Conservation (phyloP, 176 grass and related monocot species). For the Carex parvula region DNA sequence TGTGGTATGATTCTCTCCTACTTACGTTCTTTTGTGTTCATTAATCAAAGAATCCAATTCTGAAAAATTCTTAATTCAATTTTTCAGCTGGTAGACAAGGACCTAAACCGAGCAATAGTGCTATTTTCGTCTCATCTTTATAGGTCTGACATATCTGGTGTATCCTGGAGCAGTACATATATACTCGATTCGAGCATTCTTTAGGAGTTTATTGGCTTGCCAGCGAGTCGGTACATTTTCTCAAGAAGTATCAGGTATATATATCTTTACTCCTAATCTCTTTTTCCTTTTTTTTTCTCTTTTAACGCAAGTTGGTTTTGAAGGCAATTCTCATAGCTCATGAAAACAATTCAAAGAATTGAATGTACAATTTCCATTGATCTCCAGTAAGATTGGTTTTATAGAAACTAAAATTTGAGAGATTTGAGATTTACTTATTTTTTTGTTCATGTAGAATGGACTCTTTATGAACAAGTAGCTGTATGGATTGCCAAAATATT, state of each 20-base stretch:
- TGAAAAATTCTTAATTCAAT: too few species aligned
- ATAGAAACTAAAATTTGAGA: not conserved
- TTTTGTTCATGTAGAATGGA: slow-evolving; percentile 71
- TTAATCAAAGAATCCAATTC: too few species aligned
- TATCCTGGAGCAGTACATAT: slow-evolving; percentile 91
- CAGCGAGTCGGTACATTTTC: slow-evolving; percentile 49
- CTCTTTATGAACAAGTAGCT: slow-evolving; percentile 94
- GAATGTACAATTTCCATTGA: not conserved
- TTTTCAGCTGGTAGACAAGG: too few species aligned
- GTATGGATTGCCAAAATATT: slow-evolving; percentile 86
- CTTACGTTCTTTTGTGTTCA: too few species aligned
- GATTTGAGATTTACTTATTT: not conserved
- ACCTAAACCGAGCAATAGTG: too few species aligned
- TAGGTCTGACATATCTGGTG: slow-evolving; percentile 86
- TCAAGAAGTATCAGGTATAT: slow-evolving; percentile 44
- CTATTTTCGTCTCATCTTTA: not conserved
- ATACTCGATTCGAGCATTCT: slow-evolving; percentile 90
- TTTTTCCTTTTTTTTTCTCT: not conserved
- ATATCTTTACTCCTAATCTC: too few species aligned
- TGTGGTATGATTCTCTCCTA: too few species aligned
- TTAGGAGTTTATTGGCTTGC: slow-evolving; percentile 79
- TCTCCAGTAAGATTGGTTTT: too few species aligned
- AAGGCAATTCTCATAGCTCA: not conserved
- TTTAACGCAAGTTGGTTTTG: not conserved
- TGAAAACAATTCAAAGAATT: not conserved